Evolutionary conservation across 2,329 filamentous ascomycete genomes (phyloP).

Genomic region (Pleochaeta shiraiana): DNA sequence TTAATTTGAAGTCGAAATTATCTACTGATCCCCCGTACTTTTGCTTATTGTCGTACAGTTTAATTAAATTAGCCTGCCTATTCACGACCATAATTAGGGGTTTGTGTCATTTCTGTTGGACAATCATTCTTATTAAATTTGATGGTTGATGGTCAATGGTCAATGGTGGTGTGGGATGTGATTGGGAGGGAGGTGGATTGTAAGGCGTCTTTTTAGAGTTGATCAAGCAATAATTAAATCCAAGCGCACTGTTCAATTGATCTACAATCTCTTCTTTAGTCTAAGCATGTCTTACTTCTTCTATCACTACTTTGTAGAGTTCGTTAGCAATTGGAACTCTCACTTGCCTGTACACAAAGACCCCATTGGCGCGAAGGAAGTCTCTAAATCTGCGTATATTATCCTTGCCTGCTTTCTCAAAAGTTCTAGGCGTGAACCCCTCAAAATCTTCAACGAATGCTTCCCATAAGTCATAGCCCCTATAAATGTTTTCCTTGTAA

Average conservation of each 20-base stretch:
- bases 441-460: neutral
- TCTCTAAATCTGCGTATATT: neutral
- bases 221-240: too few relatives aligned
- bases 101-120: too few relatives aligned
- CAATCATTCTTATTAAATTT: too few relatives aligned
- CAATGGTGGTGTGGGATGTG: too few relatives aligned
- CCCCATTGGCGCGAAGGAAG: neutral
- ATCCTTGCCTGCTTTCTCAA: neutral
- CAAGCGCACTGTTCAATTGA: neutral
- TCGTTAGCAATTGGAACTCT: neutral
- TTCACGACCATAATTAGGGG: too few relatives aligned
- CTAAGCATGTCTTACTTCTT: neutral
- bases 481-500: neutral
- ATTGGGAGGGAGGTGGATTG: too few relatives aligned
- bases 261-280: neutral
- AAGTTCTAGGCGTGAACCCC: neutral
- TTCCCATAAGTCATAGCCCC: neutral
- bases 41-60: neutral
- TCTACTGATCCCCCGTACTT: neutral
- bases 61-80: too few relatives aligned
- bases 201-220: too few relatives aligned
- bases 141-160: too few relatives aligned
- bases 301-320: neutral
- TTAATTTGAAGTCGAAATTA: neutral
- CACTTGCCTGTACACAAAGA: neutral